Evolutionary conservation across 805 yeast genomes (phyloP).

Genomic region (Yueomyces sp.): DNA sequence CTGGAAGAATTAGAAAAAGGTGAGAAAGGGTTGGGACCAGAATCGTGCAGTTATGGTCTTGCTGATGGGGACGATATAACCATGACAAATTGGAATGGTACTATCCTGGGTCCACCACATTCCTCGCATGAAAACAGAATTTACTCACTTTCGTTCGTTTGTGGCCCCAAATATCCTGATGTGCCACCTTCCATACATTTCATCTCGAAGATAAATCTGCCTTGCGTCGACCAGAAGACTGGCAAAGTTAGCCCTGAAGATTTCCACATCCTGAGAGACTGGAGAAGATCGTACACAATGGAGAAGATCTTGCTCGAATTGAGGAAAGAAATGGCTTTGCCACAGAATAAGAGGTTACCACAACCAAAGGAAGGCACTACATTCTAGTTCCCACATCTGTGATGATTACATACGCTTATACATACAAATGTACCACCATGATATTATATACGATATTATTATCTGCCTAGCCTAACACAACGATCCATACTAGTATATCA

Average conservation of each 20-base stretch:
- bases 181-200: constrained; percentile 76
- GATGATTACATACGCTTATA: no score
- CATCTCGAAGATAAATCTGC: constrained; percentile 74
- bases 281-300: constrained; percentile 90
- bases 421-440: no score
- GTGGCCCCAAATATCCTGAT: constrained; percentile 81
- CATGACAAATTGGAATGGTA: constrained; percentile 96
- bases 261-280: constrained; percentile 58
- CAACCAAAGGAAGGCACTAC: constrained; percentile 89
- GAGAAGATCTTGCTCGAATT: constrained; percentile 83
- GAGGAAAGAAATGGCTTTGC: constrained; percentile 79
- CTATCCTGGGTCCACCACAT: constrained; percentile 95
- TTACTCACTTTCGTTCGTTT: constrained; percentile 66
- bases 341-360: constrained; percentile 66
- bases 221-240: constrained; percentile 61
- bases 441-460: no score
- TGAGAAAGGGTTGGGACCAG: constrained; percentile 94
- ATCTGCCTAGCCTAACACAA: no score
- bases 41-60: constrained; percentile 90
- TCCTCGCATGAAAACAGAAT: constrained; percentile 84
- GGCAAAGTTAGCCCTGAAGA: constrained; percentile 42
- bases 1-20: constrained; percentile 96
- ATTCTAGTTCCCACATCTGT: constrained; percentile 19
- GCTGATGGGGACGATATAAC: constrained; percentile 82
- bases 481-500: no score